Evolutionary conservation across 768 basidiomycete species (phyloP).

Genomic region (Termitomyces sp.): DNA sequence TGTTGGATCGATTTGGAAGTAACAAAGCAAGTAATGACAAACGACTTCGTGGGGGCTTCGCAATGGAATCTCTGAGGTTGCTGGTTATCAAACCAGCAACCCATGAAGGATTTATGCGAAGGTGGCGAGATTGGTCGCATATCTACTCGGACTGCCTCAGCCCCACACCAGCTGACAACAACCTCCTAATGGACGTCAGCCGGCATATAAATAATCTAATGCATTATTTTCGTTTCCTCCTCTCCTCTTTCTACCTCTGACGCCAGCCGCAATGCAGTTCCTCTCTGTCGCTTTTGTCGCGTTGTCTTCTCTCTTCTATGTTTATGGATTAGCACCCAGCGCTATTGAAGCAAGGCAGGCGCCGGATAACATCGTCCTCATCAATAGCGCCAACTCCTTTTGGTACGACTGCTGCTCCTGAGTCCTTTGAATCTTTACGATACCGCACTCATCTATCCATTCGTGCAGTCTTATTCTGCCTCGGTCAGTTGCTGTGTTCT

Average conservation of each 20-base stretch:
- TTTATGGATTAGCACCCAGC: background rate
- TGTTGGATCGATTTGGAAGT: background rate
- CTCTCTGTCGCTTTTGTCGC: background rate
- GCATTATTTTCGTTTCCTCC: background rate
- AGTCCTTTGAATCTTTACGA: background rate
- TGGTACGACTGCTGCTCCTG: constrained; percentile 34
- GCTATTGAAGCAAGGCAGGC: constrained; percentile 26
- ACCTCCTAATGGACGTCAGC: background rate
- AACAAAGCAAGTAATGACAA: background rate
- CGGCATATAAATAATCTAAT: background rate
- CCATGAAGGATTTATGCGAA: too few relatives aligned
- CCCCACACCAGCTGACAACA: background rate
- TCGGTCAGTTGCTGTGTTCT: constrained; percentile 21
- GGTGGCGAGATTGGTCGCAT: background rate
- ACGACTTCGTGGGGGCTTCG: background rate
- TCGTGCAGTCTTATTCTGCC: constrained; percentile 45
- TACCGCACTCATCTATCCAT: too few relatives aligned
- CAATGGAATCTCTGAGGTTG: background rate
- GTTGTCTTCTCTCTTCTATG: background rate
- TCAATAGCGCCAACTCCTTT: constrained; percentile 38
- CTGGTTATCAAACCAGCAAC: too few relatives aligned
- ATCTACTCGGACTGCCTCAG: background rate
- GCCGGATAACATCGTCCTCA: constrained; percentile 47
- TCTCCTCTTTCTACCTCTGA: background rate
- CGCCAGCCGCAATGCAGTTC: background rate